Base-by-base conservation (phyloP, 2,329 filamentous ascomycete genomes). In the Colletotrichum sp. region DNA sequence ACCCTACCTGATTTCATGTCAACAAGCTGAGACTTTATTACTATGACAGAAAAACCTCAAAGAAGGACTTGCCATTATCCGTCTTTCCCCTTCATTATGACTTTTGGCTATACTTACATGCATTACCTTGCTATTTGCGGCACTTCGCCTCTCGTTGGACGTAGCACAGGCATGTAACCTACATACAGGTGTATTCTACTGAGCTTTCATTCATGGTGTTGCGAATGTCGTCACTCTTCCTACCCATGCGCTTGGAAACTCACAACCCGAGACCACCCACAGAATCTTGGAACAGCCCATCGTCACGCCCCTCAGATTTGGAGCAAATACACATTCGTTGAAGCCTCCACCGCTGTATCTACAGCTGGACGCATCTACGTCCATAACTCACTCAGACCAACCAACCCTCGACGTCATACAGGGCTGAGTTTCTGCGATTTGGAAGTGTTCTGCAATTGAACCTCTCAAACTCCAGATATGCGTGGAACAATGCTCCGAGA, bases 51-150 rank as follows among this genome's bases (percentile, higher is more conserved):
- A 16, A 2, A 14, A 5, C 18, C 18, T 43, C 18, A n/a, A 43
- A 0, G 5, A 5, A n/a, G 3, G 18, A 43, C 38, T 10, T 43
- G 1, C 2, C n/a, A 2, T 43, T 3, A 2, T 5, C 18, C 1
- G 5, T 18, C 4, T 10, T 2, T n/a, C 38, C 38, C 38, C 38
- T 43, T 4, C 1, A 3, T 9, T 3, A n/a, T 43, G 18, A n/a
- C 1, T n/a, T 18, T 43, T n/a, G 38, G 38, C 38, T n/a, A 12
- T 4, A 16, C 18, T 4, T 16, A 36, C 26, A 26, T 26, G 26
- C 26, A 26, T 4, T 16, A 38, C 34, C 18, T 1, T 43, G 1
- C 9, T 7, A n/a, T 12, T 0, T 43, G 3, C n/a, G 38, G 18
- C 38, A 12, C 1, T n/a, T 43, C 18, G 9, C 38, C 38, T 43